Evolutionary conservation across 495 filamentous ascomycete genomes (phyloP), one percentile per base, ranked within the genome.

Genomic region (Penicillium bialowiezense): DNA sequence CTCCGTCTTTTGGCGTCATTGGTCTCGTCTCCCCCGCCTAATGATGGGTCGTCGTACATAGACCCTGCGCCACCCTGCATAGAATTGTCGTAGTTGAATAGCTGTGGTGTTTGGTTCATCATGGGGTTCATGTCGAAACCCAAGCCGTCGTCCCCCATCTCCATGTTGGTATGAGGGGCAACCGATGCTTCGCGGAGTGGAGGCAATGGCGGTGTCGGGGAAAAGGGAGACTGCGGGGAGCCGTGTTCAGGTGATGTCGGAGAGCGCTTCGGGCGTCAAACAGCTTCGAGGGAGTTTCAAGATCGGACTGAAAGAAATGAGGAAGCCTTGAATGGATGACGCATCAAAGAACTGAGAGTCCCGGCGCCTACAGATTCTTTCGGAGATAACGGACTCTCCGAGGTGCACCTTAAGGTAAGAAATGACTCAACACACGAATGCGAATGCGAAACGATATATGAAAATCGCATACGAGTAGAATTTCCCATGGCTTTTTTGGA

Each of bases 1-100:
- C 93, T 83, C 69, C 93, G 81, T 68, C 93, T 79, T 75, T 98
- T 98, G 13, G 90, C 81, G 62, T 96, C 72, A 56, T 85, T 85
- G 23, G 54, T 67, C 32, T 85, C 86, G 54, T 93, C 90, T 43
- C 77, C 72, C 51, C 67, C 51, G 37, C 63, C 62, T 51, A 75
- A 65, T 48, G 63, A 58, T 46, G 72, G 40, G 21, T 71, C 69
- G 55, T 89, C 84, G 42, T 84, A 89, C 58, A 84, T 77, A 77
- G 80, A 48, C 74, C 82, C 46, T 71, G 74, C 38, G 87, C 72
- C 33, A 76, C 74, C 53, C 9, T 76, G 68, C 18, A 85, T 73
- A 13, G 87, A 73, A 34, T 79, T 78, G 63, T 90, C 80, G 40
- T 87, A 85, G 46, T 69, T 83, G 56, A 87, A 91, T 32, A 91